Percentiles rank a stretch among this genome's conserved stretches.
Evolutionary conservation across 164 flowering plant species (phyloP).

Genomic region (Tinospora cordifolia): DNA sequence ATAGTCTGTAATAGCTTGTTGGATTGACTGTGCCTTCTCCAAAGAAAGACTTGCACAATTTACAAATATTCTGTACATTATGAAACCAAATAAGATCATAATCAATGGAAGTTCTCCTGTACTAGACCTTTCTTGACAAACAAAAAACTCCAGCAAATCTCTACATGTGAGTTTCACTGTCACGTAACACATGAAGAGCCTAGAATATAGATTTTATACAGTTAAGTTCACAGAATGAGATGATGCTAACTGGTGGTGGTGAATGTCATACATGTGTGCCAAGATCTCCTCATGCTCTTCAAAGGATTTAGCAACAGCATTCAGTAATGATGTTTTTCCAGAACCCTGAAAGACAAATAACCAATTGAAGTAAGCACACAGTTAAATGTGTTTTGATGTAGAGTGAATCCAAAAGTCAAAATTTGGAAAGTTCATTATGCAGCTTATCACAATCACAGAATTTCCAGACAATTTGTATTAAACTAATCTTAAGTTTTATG

Average conservation of each 20-base stretch:
- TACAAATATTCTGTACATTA: conserved; percentile 57
- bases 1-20: conserved; percentile 44
- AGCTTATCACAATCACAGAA: background rate
- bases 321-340: conserved; percentile 75
- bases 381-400: background rate
- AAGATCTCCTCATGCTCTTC: conserved; percentile 52
- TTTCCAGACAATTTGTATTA: background rate
- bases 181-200: background rate
- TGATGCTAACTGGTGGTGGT: no score
- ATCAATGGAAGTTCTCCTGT: background rate
- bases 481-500: background rate
- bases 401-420: background rate
- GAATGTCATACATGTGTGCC: conserved; percentile 59
- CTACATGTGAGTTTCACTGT: background rate
- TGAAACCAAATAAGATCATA: conserved; percentile 10
- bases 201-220: no score
- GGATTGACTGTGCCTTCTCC: conserved; percentile 58
- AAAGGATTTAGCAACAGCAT: conserved; percentile 63
- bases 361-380: background rate
- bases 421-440: background rate
- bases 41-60: conserved; percentile 61
- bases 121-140: background rate
- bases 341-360: conserved; percentile 54
- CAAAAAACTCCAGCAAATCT: background rate
- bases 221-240: background rate